Base-by-base conservation (phyloP, 495 filamentous ascomycete genomes). In the Parathielavia hyrcaniae region DNA sequence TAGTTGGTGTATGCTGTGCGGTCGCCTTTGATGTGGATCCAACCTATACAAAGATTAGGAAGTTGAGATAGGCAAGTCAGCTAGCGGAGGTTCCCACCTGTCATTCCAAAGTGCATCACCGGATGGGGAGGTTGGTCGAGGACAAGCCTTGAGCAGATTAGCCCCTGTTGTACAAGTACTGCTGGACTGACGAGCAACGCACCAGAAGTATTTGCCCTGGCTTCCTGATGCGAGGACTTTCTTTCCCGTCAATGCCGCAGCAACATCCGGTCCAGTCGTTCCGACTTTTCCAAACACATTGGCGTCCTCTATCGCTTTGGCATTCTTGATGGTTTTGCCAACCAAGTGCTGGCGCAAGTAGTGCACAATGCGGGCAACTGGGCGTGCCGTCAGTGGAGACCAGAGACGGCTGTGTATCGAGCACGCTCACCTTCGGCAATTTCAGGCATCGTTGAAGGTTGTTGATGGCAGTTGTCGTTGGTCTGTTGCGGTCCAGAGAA, bases 201-300 rank as follows among this genome's bases (percentile, higher is more conserved):
- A 81, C 87, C 93, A 98, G 69, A 97, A 96, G 66, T 97, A 97
- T 80, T 97, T 98, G 19, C 92, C 92, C 69, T 96, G 92, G 58
- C 86, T 88, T 0, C 84, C 84, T 4, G 88, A 86, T 55, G 83
- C 83, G 9, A 85, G 61, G 5, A 96, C 75, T 60, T 83, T 90
- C 70, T 89, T 92, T 4, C 89, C 90, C 10, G 79, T 79, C 67
- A 97, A 73, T 4, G 86, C 84, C 39, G 80, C 77, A 53, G 86
- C 75, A 64, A 98, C 88, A 39, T 84, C 84, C 0, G 79, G 66
- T 0, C 83, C 87, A 32, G 79, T 87, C 1, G 88, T 93, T 26
- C 90, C 90, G 11, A 82, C 89, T 73, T 96, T 96, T 58, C 90
- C 90, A 70, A 86, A 97, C 4, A 98, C 79, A 62, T 85, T 89